Conservation (phyloP, 129 eudicot genomes). For the Tanacetum coccineum region DNA sequence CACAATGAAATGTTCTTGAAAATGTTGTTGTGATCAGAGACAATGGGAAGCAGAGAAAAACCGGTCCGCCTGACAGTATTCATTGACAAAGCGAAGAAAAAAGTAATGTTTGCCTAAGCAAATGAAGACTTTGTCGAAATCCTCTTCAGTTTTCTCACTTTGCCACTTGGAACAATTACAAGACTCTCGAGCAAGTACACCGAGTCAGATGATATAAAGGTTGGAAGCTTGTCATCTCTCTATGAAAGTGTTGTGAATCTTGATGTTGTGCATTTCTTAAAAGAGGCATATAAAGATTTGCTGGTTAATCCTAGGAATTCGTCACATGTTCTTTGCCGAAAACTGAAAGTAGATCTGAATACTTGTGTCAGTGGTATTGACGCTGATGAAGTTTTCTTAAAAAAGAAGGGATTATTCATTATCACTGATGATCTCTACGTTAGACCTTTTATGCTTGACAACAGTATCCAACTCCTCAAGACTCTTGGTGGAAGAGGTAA, state of each 20-base stretch:
- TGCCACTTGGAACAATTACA: constrained; percentile 44
- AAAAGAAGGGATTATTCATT: constrained; percentile 16
- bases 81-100: constrained; percentile 34
- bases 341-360: constrained; percentile 22
- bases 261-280: constrained; percentile 21
- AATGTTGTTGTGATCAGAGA: constrained; percentile 20
- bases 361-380: not conserved
- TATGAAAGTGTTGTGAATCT: constrained; percentile 30
- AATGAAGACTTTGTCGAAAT: constrained; percentile 35
- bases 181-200: constrained; percentile 12
- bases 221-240: constrained; percentile 37
- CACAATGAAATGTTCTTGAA: not conserved
- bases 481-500: constrained; percentile 37
- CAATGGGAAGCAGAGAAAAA: constrained; percentile 23
- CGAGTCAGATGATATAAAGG: constrained; percentile 14
- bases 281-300: constrained; percentile 20
- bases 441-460: constrained; percentile 18
- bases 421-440: constrained; percentile 32
- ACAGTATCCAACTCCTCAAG: constrained; percentile 24
- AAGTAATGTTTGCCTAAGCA: constrained; percentile 38
- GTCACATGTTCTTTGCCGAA: constrained; percentile 17
- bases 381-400: constrained; percentile 19
- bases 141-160: constrained; percentile 39
- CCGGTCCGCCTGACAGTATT: constrained; percentile 21
- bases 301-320: constrained; percentile 32